phyloP scores from a whole-genome alignment of 441 rosid species.

The Croton laevigatus region DNA sequence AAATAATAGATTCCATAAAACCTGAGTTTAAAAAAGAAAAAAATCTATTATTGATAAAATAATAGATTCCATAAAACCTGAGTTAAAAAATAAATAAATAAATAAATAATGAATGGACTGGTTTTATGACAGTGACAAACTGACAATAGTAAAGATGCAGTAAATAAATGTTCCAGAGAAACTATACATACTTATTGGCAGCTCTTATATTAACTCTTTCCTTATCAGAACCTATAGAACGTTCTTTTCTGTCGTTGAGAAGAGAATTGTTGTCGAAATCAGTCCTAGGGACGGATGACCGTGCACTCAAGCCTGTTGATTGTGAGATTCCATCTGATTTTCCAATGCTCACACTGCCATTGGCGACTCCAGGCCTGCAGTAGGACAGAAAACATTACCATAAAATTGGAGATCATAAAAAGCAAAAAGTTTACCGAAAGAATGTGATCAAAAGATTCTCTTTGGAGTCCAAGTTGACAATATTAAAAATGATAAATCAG shows the following conservation, averaged over 20 bases:
- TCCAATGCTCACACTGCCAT: conserved; percentile 67
- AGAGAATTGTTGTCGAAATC: conserved; percentile 58
- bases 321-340: conserved; percentile 66
- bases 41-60: background rate
- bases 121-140: background rate
- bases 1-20: background rate
- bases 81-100: background rate
- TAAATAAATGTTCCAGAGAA: conserved; percentile 20
- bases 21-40: background rate
- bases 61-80: background rate
- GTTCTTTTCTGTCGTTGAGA: conserved; percentile 78
- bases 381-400: conserved; percentile 24
- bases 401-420: conserved; percentile 15
- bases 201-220: conserved; percentile 76
- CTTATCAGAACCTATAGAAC: conserved; percentile 70
- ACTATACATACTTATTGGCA: conserved; percentile 65
- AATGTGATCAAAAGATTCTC: background rate
- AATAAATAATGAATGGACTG: too few species aligned
- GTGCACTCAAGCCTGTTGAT: conserved; percentile 54
- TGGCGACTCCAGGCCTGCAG: conserved; percentile 66
- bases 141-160: conserved; percentile 2
- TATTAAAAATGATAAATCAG: conserved; percentile 8
- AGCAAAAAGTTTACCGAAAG: conserved; percentile 5
- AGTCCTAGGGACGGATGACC: conserved; percentile 60
- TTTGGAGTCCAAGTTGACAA: background rate